phyloP scores from a whole-genome alignment of 768 basidiomycete genomes.

The Pleurotus salmoneostramineus region DNA sequence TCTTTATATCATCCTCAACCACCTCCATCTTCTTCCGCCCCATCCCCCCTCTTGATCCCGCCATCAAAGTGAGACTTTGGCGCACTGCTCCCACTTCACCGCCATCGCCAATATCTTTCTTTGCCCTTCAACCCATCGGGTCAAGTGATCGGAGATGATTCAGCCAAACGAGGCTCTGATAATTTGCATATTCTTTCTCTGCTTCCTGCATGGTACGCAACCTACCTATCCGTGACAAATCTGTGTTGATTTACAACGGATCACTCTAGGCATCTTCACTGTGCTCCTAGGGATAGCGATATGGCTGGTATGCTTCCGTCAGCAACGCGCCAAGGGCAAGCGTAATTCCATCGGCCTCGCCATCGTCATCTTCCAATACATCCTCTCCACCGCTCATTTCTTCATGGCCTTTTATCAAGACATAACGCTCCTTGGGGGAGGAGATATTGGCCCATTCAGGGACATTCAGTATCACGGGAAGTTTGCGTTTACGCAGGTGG shows the following conservation, averaged over 20 bases:
- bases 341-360: neutral
- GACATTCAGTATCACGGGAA: conserved; percentile 4
- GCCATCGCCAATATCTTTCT: neutral
- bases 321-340: neutral
- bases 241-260: neutral
- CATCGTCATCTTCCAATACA: conserved; percentile 6
- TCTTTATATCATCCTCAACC: too few relatives aligned
- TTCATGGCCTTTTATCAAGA: conserved; percentile 8
- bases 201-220: neutral
- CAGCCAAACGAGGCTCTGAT: neutral
- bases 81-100: too few relatives aligned
- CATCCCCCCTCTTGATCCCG: too few relatives aligned
- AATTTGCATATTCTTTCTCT: conserved; percentile 2
- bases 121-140: too few relatives aligned
- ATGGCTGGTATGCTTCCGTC: conserved; percentile 6
- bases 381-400: conserved; percentile 6
- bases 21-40: too few relatives aligned
- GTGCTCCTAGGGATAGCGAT: neutral
- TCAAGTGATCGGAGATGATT: neutral
- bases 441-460: neutral
- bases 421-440: neutral
- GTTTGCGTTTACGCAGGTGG: conserved; percentile 2
- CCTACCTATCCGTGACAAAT: neutral
- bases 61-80: too few relatives aligned
- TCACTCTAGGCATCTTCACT: neutral